Evolutionary conservation across 179 eudicot species (phyloP), one percentile per base, ranked within the genome.

Genomic region (Amaranthus tricolor): DNA sequence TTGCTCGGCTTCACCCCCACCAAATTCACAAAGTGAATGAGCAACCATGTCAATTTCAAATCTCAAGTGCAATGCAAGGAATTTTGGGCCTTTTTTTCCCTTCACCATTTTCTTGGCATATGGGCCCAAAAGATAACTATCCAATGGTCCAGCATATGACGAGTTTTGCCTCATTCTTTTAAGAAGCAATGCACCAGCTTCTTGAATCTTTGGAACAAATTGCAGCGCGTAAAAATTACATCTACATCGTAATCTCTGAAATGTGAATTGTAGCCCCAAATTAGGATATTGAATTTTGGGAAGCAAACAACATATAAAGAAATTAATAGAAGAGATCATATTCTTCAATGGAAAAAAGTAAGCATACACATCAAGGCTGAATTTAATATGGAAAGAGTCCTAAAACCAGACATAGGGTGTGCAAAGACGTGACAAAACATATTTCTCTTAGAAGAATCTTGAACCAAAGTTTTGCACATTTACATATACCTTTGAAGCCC

Each of bases 21-120:
- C 99, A 86, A 91, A 96, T 62, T 93, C 89, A 74, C 99, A 96
- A 43, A 96, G 82, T 65, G 99, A 96, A 84, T 96, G 98, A 76
- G 99, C 98, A 78, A 88, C 98, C 99, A 96, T 96, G 84, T 96
- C 99, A 76, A 96, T 93, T 86, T 93, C 99, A 86, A 88, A 96
- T 79, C 99, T 90, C 79, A 96, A 81, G 84, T 96, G 99, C 73
- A 96, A 83, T 71, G 99, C 98, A 54, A 96, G 86, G 81, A 86
- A 93, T 77, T 84, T 86, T 60, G 91, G 85, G 67, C 53, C 81
- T 83, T 88, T 79, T 80, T 81, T 84, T 16, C 74, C 85, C 67
- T 84, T 82, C 54, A 49, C 31, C 73, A 69, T 79, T 56, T 78
- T 43, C 69, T 84, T 74, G 51, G 92, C 87, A 84, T 81, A 90